Percentiles rank a stretch among this genome's conserved stretches.
phyloP scores from a whole-genome alignment of 2,329 filamentous ascomycete species.

The Aspergillus piperis region DNA sequence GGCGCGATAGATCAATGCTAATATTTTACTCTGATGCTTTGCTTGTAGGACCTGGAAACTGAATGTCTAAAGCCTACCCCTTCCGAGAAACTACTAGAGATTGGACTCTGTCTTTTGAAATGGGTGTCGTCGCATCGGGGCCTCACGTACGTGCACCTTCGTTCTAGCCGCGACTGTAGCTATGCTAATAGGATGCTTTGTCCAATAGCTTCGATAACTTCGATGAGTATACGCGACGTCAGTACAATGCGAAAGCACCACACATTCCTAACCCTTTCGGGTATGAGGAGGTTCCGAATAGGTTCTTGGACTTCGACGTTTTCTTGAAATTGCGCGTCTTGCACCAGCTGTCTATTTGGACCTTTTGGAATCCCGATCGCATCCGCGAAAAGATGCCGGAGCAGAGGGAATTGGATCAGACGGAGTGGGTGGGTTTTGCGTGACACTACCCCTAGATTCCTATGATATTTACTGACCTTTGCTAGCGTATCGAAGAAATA shows the following conservation, averaged over 20 bases:
- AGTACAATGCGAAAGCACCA: slow-evolving; percentile 81
- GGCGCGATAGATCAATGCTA: slow-evolving; percentile 16
- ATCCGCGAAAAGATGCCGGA: slow-evolving; percentile 85
- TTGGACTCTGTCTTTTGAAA: slow-evolving; percentile 86
- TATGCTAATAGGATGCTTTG: slow-evolving; percentile 8
- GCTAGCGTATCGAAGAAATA: slow-evolving; percentile 48
- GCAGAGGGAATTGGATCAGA: slow-evolving; percentile 76
- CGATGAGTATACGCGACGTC: slow-evolving; percentile 87
- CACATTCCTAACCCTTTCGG: slow-evolving; percentile 78
- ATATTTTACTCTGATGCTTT: slow-evolving; percentile 11
- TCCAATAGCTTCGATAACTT: slow-evolving; percentile 74
- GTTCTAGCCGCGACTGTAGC: not conserved
- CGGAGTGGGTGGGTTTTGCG: slow-evolving; percentile 68
- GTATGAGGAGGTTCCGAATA: slow-evolving; percentile 67
- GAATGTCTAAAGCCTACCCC: slow-evolving; percentile 78
- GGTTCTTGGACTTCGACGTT: slow-evolving; percentile 79
- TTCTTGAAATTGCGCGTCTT: slow-evolving; percentile 77
- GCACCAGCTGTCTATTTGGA: slow-evolving; percentile 87
- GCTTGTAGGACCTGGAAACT: slow-evolving; percentile 74
- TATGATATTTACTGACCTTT: slow-evolving; percentile 11
- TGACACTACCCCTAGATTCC: not conserved
- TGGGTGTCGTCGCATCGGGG: slow-evolving; percentile 92
- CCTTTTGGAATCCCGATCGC: slow-evolving; percentile 81
- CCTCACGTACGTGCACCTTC: slow-evolving; percentile 67
- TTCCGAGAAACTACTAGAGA: slow-evolving; percentile 73